phyloP scores from a whole-genome alignment of 768 basidiomycete genomes.

The Boletus insuetus region DNA sequence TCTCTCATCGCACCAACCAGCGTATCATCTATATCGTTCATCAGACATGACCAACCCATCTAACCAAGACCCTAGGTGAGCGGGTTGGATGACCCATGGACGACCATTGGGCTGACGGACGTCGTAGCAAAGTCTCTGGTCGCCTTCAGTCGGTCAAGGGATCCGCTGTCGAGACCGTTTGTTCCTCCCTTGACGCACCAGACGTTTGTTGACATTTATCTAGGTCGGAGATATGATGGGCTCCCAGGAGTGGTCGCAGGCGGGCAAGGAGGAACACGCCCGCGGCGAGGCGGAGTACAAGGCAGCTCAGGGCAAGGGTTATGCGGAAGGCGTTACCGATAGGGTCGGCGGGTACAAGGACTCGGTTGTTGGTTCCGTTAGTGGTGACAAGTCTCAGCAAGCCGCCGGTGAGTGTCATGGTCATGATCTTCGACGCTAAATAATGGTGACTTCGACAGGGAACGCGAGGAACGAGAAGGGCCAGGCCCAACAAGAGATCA shows the following conservation, averaged over 20 bases:
- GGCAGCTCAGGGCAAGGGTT: constrained; percentile 49
- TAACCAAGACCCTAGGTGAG: constrained; percentile 30
- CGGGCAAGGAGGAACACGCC: constrained; percentile 50
- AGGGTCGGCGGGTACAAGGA: constrained; percentile 50
- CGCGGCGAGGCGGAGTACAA: constrained; percentile 47
- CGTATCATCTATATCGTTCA: not conserved
- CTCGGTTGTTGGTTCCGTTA: constrained; percentile 50
- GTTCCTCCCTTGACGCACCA: not conserved
- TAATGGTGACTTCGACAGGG: constrained; percentile 32
- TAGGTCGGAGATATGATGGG: constrained; percentile 45
- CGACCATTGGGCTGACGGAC: not conserved
- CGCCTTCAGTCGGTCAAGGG: constrained; percentile 40
- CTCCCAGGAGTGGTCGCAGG: constrained; percentile 38
- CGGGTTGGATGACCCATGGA: not conserved
- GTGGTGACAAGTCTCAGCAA: constrained; percentile 55
- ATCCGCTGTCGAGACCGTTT: constrained; percentile 32
- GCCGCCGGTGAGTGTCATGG: constrained; percentile 35
- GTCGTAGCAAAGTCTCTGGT: constrained; percentile 33
- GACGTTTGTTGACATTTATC: not conserved
- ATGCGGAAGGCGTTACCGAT: constrained; percentile 46
- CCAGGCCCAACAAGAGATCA: constrained; percentile 49
- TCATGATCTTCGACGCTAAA: fast-evolving
- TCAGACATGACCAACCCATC: constrained; percentile 11
- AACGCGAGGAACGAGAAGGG: constrained; percentile 56
- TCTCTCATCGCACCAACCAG: not conserved